Evolutionary conservation across 2,329 filamentous ascomycete species (phyloP), one percentile per base, ranked within the genome.

Genomic region (Chrysoporthe deuterocubensis): DNA sequence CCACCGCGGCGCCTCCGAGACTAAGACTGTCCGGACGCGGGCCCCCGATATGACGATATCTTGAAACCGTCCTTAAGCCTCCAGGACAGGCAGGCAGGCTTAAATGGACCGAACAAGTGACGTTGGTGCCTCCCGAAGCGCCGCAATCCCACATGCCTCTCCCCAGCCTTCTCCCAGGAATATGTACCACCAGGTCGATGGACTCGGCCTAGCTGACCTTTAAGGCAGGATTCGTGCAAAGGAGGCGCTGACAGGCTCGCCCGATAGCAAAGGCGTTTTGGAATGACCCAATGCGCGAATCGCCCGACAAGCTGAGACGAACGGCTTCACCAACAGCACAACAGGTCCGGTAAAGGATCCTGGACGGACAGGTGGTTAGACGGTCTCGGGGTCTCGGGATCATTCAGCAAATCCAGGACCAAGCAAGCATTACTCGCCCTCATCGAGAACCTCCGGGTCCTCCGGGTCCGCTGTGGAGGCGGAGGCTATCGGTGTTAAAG

Each of bases 121-220:
- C 13, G 26, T 16, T 54, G 50, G 26, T 16, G 50, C 50, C 48
- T 34, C 26, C 50, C 50, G 42, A 66, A 37, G 58, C 58, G 58
- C 58, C 64, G 40, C 44, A 57, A 63, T 46, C 50, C 50, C 50
- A 54, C 50, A 21, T 34, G 11, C 26, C 26, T 54, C 50, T 34
- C 26, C 21, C 56, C 57, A 54, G 26, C 11, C 13, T 34, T 34
- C 50, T 54, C 21, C 13, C 26, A 42, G 48, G 26, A 26, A 26
- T 61, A 4, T 34, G 26, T 32, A 37, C 26, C 8, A 37, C 32
- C 13, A 16, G 54, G 54, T 40, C 32, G 32, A 57, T 14, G 32
- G 54, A 40, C 16, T 40, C 34, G 54, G 54, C 34, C 54, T 40
- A 57, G 54, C 54, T 57, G 34, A 32, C 34, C 32, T 40, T 14